Evolutionary conservation across 495 filamentous ascomycete species (phyloP).

Genomic region (Aspergillus baeticus): DNA sequence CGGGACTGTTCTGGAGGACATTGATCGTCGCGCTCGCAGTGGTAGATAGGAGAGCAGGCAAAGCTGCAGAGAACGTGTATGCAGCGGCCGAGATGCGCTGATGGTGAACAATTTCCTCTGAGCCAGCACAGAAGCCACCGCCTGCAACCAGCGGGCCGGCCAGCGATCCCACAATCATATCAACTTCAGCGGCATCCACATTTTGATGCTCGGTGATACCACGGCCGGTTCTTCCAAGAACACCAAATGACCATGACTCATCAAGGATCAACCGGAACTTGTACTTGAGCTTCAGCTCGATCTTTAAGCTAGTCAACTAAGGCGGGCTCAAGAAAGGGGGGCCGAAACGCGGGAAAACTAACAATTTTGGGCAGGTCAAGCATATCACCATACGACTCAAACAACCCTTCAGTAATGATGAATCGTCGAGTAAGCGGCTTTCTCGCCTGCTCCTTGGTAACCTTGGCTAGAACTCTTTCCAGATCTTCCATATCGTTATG

Average conservation of each 20-base stretch:
- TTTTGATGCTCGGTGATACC: constrained; percentile 95
- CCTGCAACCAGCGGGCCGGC: constrained; percentile 87
- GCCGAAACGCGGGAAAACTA: constrained; percentile 26
- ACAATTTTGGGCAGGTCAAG: constrained; percentile 82
- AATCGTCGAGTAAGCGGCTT: constrained; percentile 92
- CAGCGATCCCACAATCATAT: constrained; percentile 94
- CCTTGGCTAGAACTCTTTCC: constrained; percentile 78
- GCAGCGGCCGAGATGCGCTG: constrained; percentile 87
- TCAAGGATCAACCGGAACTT: constrained; percentile 98
- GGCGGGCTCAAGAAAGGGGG: neutral
- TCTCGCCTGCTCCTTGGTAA: constrained; percentile 80
- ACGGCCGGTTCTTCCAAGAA: constrained; percentile 84
- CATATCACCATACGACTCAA: constrained; percentile 87
- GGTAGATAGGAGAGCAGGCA: constrained; percentile 90
- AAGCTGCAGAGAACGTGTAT: constrained; percentile 92
- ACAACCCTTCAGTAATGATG: constrained; percentile 93
- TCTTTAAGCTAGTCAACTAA: constrained; percentile 39
- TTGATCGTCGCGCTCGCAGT: constrained; percentile 89
- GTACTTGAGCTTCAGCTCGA: constrained; percentile 89
- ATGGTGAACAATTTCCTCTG: constrained; percentile 87
- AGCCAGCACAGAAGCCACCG: constrained; percentile 92
- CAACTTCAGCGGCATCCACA: constrained; percentile 83
- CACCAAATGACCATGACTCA: constrained; percentile 95
- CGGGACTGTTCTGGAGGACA: constrained; percentile 79
- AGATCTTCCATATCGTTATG: constrained; percentile 96